A percentile compares a stretch with the other conserved stretches of the same genome.
Conservation (phyloP, 805 yeast species). For the Kazachstania africana region DNA sequence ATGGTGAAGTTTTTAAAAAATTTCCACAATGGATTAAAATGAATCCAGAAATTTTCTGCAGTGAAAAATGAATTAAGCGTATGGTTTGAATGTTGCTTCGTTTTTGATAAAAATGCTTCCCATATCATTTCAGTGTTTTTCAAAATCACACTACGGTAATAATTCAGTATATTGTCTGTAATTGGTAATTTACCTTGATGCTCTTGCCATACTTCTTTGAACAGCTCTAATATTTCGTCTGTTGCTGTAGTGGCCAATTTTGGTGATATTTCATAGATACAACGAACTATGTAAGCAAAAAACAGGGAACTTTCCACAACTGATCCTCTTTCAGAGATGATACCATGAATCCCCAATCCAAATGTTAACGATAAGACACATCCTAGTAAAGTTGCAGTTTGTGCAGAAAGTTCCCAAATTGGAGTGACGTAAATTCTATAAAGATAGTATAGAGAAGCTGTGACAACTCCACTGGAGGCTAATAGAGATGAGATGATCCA, state of each 20-base stretch:
- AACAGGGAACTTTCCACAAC: slow-evolving; percentile 80
- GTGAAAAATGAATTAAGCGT: background rate
- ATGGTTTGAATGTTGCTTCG: slow-evolving; percentile 2
- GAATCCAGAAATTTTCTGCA: slow-evolving; percentile 5
- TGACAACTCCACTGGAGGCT: slow-evolving; percentile 60
- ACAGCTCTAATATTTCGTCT: slow-evolving; percentile 30
- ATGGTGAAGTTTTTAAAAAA: slow-evolving; percentile 20
- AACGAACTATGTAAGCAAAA: slow-evolving; percentile 84
- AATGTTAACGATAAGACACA: slow-evolving; percentile 67
- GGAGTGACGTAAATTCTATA: slow-evolving; percentile 76
- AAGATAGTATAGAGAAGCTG: slow-evolving; percentile 67
- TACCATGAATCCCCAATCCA: slow-evolving; percentile 71
- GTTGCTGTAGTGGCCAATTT: slow-evolving; percentile 54
- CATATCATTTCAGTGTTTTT: slow-evolving; percentile 18
- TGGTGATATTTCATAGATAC: slow-evolving; percentile 87
- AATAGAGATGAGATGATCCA: slow-evolving; percentile 71
- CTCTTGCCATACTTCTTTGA: slow-evolving; percentile 28
- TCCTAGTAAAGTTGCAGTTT: slow-evolving; percentile 76
- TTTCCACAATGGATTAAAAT: slow-evolving; percentile 20
- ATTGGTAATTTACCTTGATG: slow-evolving; percentile 24
- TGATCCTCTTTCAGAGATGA: slow-evolving; percentile 73
- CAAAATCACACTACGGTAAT: slow-evolving; percentile 20
- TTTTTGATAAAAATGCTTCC: slow-evolving; percentile 18
- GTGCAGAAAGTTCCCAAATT: slow-evolving; percentile 54
- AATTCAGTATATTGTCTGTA: slow-evolving; percentile 23